A percentile compares a stretch with the other conserved stretches of the same genome.
Conservation (phyloP, 1,284 basidiomycete species). For the Pseudozyma pruni region DNA sequence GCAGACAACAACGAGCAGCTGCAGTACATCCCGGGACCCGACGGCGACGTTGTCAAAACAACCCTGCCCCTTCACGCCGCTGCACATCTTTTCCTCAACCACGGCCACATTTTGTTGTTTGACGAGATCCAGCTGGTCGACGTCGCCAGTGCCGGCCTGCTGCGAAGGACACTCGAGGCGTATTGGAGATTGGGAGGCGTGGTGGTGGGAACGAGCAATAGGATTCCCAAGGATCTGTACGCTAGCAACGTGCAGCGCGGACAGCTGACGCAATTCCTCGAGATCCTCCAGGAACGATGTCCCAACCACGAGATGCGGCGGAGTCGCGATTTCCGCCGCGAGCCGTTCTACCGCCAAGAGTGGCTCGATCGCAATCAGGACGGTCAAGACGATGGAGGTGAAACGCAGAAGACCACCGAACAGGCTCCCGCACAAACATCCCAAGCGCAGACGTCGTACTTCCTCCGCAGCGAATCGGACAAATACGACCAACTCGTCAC, state of each 20-base stretch:
- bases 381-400: background rate
- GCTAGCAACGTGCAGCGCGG: conserved; percentile 77
- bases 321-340: conserved; percentile 68
- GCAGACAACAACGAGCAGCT: conserved; percentile 14
- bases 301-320: conserved; percentile 73
- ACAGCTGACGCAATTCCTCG: conserved; percentile 72
- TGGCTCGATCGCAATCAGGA: conserved; percentile 35
- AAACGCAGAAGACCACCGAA: background rate
- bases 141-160: conserved; percentile 74
- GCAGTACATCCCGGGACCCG: conserved; percentile 39
- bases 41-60: conserved; percentile 48
- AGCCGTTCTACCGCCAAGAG: conserved; percentile 57
- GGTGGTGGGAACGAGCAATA: conserved; percentile 74
- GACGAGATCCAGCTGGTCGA: conserved; percentile 80
- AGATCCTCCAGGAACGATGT: conserved; percentile 75
- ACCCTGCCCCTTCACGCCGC: conserved; percentile 70
- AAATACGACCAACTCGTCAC: conserved; percentile 27
- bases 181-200: conserved; percentile 81
- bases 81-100: conserved; percentile 72
- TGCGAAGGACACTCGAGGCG: conserved; percentile 78
- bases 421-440: background rate
- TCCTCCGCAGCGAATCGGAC: conserved; percentile 44
- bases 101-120: conserved; percentile 75
- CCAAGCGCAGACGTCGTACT: conserved; percentile 34
- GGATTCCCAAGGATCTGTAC: conserved; percentile 77